Base-by-base conservation (phyloP, 345 rosid species). In the Laguncularia racemosa region DNA sequence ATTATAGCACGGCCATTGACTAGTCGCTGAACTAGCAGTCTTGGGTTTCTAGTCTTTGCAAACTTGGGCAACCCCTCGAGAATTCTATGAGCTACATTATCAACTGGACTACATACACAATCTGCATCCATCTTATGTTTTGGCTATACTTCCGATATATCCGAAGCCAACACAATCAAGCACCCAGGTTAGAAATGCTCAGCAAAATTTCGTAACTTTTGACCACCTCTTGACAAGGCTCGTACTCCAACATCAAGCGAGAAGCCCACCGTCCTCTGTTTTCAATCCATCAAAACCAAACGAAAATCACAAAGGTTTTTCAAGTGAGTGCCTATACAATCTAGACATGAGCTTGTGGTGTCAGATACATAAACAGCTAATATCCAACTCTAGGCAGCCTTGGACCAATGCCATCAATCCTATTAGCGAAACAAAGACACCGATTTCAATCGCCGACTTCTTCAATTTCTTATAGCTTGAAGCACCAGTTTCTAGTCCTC, bases 171-270 rank as follows among this genome's bases (percentile, higher is more conserved):
- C 59, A 70, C 89, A 87, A 97, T 82, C 62, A 90, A 70, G 3
- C 89, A 92, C 2, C 96, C 96, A 14, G 67, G 86, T 52, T 96
- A 75, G 20, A 95, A 81, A 72, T 88, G 87, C 46, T 88, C 67
- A 12, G 78, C 99, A 52, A 95, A 88, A 73, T 95, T 81, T 62
- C 76, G 76, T 16, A 95, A 74, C 72, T 90, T 81, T 55, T 71
- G 76, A 68, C 97, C 90, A 26, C 97, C 96, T 45, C 72, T 85
- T 64, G 90, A 76, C 20, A 95, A 74, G 43, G 87, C 78, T 54
- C 83, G 78, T n/a, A 90, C 97, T 55, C 99, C 99, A 53, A 63
- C 66, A 71, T 95, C 99, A 61, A 95, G 84, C 8, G 99, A 96
- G 53, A 87, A 72, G 77, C 85, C 97, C 10, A 95, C 76, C 26